phyloP scores from a whole-genome alignment of 1,284 basidiomycete species.

The Gymnopus androsaceus region DNA sequence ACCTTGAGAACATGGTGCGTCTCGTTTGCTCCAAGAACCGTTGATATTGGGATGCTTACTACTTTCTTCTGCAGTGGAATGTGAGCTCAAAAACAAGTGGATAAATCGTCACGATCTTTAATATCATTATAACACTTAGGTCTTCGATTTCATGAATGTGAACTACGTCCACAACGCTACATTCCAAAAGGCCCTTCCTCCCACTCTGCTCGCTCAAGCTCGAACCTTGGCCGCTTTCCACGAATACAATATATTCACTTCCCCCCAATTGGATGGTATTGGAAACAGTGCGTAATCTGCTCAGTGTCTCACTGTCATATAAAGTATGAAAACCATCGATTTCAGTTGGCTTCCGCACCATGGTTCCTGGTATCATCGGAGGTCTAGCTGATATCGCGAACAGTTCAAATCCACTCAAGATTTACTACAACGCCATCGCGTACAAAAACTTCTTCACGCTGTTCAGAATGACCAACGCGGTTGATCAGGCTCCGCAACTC shows the following conservation, averaged over 20 bases:
- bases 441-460: conserved; percentile 86
- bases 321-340: neutral
- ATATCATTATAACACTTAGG: conserved; percentile 33
- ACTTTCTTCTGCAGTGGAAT: conserved; percentile 51
- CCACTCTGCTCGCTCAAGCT: conserved; percentile 58
- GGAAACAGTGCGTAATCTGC: conserved; percentile 62
- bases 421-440: conserved; percentile 65
- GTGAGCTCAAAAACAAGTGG: conserved; percentile 36
- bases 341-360: conserved; percentile 69
- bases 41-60: neutral
- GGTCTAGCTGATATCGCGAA: conserved; percentile 64
- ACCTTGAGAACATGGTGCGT: conserved; percentile 65
- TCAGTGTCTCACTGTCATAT: neutral
- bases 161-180: conserved; percentile 69
- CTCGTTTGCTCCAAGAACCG: conserved; percentile 1
- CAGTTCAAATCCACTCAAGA: conserved; percentile 60
- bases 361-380: conserved; percentile 63
- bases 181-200: conserved; percentile 55
- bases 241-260: conserved; percentile 73
- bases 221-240: conserved; percentile 74
- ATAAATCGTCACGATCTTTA: neutral
- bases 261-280: conserved; percentile 54
- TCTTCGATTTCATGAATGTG: conserved; percentile 79
- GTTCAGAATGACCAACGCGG: conserved; percentile 73
- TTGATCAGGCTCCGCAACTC: conserved; percentile 52